Conservation (phyloP, 768 basidiomycete genomes). For the Cyclocybe cylindracea region DNA sequence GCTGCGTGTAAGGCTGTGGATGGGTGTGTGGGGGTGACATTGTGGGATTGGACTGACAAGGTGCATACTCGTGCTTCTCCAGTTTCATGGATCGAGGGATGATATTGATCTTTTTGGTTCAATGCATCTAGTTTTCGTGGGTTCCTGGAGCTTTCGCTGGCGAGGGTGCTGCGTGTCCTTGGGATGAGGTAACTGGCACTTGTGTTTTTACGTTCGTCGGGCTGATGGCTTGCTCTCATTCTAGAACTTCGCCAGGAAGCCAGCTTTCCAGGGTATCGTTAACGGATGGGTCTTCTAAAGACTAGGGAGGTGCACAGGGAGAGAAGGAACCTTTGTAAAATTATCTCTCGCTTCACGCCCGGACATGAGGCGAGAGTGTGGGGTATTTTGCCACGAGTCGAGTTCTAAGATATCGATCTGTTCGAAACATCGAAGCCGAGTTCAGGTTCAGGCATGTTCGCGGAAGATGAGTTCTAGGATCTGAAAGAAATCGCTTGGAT, state of each 20-base stretch:
- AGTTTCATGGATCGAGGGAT: neutral
- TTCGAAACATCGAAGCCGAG: too few species aligned
- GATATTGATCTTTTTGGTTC: neutral
- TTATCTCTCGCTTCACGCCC: too few species aligned
- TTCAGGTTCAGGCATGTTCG: too few species aligned
- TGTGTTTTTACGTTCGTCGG: neutral
- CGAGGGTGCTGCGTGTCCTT: conserved; percentile 36
- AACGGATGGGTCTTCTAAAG: conserved; percentile 10
- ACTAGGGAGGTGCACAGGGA: too few species aligned
- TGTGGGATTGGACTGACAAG: conserved; percentile 45
- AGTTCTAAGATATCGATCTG: too few species aligned
- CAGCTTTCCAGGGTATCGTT: conserved; percentile 39
- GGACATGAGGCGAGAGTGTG: too few species aligned
- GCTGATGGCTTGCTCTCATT: conserved; percentile 17
- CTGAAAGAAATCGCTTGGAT: too few species aligned
- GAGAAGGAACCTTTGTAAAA: too few species aligned
- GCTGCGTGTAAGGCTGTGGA: conserved; percentile 46
- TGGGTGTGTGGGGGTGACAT: conserved; percentile 40
- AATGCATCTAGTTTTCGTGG: conserved; percentile 34
- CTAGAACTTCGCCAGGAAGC: conserved; percentile 34
- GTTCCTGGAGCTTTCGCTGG: conserved; percentile 36
- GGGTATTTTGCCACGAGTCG: too few species aligned
- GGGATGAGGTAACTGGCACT: conserved; percentile 31
- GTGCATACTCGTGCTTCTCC: conserved; percentile 3
- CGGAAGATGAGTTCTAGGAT: too few species aligned